phyloP scores from a whole-genome alignment of 2,329 filamentous ascomycete species.

The Ceratocystis diversiconidia region DNA sequence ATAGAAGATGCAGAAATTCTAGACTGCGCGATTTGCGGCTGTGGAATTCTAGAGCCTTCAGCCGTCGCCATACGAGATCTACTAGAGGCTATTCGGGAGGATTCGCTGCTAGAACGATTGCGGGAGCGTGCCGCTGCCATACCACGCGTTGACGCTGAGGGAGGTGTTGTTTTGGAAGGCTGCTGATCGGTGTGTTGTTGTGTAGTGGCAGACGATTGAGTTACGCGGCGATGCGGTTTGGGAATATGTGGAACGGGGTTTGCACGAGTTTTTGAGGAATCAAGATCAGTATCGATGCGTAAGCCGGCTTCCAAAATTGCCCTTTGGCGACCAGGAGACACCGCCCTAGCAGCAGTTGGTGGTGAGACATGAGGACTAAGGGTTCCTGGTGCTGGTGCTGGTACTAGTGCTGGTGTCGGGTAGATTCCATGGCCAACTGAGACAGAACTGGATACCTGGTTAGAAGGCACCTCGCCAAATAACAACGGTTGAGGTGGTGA shows the following conservation, averaged over 20 bases:
- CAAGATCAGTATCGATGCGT: slow-evolving; percentile 30
- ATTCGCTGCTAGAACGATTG: slow-evolving; percentile 13
- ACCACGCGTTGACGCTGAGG: slow-evolving; percentile 1
- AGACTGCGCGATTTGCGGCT: slow-evolving; percentile 8
- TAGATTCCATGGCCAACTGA: slow-evolving; percentile 48
- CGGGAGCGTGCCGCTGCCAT: slow-evolving; percentile 12
- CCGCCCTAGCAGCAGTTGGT: slow-evolving; percentile 6
- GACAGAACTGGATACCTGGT: slow-evolving; percentile 37
- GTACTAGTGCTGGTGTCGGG: not conserved
- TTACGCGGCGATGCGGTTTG: not conserved
- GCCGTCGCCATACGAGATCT: slow-evolving; percentile 13
- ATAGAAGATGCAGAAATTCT: slow-evolving; percentile 32
- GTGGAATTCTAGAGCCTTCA: slow-evolving; percentile 7
- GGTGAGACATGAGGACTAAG: not conserved
- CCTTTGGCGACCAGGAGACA: slow-evolving; percentile 33
- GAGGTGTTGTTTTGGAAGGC: not conserved
- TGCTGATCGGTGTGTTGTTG: slow-evolving; percentile 36
- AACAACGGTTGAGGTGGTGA: slow-evolving; percentile 31
- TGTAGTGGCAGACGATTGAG: slow-evolving; percentile 24
- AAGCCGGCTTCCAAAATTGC: slow-evolving; percentile 61
- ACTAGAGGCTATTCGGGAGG: slow-evolving; percentile 15
- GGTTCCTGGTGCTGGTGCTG: not conserved
- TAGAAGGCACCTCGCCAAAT: slow-evolving; percentile 56
- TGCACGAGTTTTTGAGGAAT: slow-evolving; percentile 4
- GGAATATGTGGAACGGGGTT: not conserved